Evolutionary conservation across 768 basidiomycete species (phyloP).

Genomic region (Tulasnella sp.): DNA sequence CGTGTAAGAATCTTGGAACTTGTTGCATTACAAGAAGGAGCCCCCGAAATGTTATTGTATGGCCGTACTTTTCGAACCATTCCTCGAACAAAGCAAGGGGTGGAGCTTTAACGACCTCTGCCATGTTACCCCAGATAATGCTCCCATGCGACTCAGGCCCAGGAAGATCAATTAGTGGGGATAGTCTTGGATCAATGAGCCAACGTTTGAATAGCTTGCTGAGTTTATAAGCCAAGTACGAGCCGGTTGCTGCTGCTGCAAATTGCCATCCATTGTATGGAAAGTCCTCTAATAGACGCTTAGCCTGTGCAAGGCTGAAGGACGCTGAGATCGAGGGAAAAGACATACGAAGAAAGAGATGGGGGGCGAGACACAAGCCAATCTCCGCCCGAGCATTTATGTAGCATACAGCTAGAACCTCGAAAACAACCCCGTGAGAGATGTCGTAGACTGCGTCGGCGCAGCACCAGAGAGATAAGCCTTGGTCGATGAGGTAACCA

Average conservation of each 20-base stretch:
- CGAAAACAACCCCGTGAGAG: not conserved
- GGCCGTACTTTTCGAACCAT: constrained; percentile 52
- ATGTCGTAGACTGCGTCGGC: not conserved
- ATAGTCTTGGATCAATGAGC: constrained; percentile 32
- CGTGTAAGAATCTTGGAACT: too few species aligned
- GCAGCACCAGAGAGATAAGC: not conserved
- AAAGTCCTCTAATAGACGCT: not conserved
- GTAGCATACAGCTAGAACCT: not conserved
- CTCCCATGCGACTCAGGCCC: constrained; percentile 42
- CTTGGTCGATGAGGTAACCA: not conserved
- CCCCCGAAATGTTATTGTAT: constrained; percentile 45
- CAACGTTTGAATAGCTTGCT: not conserved
- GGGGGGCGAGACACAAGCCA: not conserved
- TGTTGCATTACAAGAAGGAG: constrained; percentile 45
- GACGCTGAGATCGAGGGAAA: not conserved
- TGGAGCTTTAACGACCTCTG: constrained; percentile 45
- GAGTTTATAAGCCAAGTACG: not conserved
- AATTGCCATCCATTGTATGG: not conserved
- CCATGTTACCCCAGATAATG: constrained; percentile 50
- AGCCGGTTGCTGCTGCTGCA: not conserved
- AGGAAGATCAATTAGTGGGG: constrained; percentile 49
- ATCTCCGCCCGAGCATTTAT: not conserved
- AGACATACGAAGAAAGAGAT: not conserved
- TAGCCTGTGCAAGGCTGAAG: not conserved
- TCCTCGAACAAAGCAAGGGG: constrained; percentile 42